Evolutionary conservation across 768 basidiomycete genomes (phyloP).

Genomic region (Kwoniella botswanensis): DNA sequence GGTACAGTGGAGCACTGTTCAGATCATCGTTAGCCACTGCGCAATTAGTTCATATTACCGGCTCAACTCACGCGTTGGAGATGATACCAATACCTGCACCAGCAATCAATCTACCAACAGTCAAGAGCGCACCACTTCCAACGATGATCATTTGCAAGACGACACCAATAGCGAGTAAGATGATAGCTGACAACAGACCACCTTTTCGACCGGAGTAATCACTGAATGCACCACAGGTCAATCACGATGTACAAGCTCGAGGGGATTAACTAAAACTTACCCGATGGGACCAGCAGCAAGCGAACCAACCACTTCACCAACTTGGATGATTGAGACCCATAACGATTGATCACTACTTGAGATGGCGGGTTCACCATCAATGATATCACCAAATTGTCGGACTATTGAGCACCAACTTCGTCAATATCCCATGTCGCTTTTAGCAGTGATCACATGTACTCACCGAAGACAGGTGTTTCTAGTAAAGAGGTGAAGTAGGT

Average conservation of each 20-base stretch:
- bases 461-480: slow-evolving; percentile 42
- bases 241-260: neutral
- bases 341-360: slow-evolving; percentile 42
- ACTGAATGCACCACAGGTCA: slow-evolving; percentile 7
- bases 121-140: slow-evolving; percentile 40
- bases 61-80: slow-evolving; percentile 40
- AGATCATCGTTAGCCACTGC: neutral
- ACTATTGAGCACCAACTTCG: neutral
- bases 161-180: slow-evolving; percentile 50
- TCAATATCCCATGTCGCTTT: no score
- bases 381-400: slow-evolving; percentile 40
- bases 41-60: neutral
- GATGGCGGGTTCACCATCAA: slow-evolving; percentile 31
- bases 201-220: slow-evolving; percentile 56
- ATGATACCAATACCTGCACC: slow-evolving; percentile 56
- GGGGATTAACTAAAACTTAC: slow-evolving; percentile 4
- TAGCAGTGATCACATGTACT: slow-evolving; percentile 10
- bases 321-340: slow-evolving; percentile 52
- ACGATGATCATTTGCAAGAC: slow-evolving; percentile 48
- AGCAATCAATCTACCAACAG: slow-evolving; percentile 56
- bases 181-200: slow-evolving; percentile 43
- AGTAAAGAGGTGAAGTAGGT: slow-evolving; percentile 54
- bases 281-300: slow-evolving; percentile 54
- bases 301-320: slow-evolving; percentile 57
- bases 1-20: slow-evolving; percentile 53